Base-by-base conservation (phyloP, 768 basidiomycete species). In the Hortiboletus campestris region DNA sequence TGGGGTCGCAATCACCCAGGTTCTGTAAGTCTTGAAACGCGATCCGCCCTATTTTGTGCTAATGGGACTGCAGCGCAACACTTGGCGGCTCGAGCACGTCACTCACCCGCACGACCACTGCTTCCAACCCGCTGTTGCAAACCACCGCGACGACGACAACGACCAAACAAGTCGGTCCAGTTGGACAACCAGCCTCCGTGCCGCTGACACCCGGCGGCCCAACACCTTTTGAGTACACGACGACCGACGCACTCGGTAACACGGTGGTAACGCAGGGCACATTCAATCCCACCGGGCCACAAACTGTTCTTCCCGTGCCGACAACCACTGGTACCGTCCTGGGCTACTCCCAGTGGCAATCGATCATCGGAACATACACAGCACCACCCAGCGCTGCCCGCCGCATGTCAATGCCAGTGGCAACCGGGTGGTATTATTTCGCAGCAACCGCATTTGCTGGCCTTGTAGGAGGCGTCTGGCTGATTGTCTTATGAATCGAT, bases 221-320 rank as follows among this genome's bases (percentile, higher is more conserved):
- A 29, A 83, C 79, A 0, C 79, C 80, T 0, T 84, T 74, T 63
- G 67, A 67, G 2, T 83, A 82, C 58, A 82, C 80, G 31, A 84
- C 82, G 0, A 72, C 67, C 51, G 59, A 75, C 41, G 72, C 72
- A 47, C 54, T 43, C 20, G 72, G 74, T 6, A 34, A 74, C 35
- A 55, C 64, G 6, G 58, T 62, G 34, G 60, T 58, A 1, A 0
- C 59, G 29, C 38, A 59, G 35, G 72, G 63, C 47, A 46, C 61
- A 36, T 74, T 74, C 58, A 74, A 69, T 1, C 72, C 72, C 25
- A 71, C 72, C 8, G 70, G 57, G 0, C 71, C 74, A 50, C 55
- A 56, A 17, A 58, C 61, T 28, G 65, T 60, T 10, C 64, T 70
- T 6, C 74, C 72, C 14, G 22, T 14, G 2, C 51, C 57, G 32